phyloP scores from a whole-genome alignment of 495 filamentous ascomycete species.

The Alectoria sarmentosa region DNA sequence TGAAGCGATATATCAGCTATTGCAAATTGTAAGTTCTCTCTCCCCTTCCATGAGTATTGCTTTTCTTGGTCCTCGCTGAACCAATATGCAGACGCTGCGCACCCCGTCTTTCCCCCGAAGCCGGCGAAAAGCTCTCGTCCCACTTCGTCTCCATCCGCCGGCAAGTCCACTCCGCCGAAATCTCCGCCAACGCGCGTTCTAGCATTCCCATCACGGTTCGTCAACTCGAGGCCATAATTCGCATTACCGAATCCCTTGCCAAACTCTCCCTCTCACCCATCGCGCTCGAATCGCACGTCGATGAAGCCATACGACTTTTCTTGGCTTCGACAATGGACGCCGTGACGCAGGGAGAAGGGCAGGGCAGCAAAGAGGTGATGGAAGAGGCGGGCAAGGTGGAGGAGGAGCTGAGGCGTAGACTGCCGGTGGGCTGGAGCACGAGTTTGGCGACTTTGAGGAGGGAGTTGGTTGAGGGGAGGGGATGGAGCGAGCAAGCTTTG shows the following conservation, averaged over 20 bases:
- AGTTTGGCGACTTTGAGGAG: constrained; percentile 77
- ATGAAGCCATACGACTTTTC: constrained; percentile 97
- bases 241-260: constrained; percentile 92
- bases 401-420: constrained; percentile 76
- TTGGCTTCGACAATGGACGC: constrained; percentile 97
- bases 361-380: constrained; percentile 73
- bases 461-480: constrained; percentile 83
- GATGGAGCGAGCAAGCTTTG: constrained; percentile 79
- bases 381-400: constrained; percentile 85
- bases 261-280: constrained; percentile 81
- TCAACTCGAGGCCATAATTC: constrained; percentile 93
- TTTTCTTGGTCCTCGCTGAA: neutral
- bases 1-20: constrained; percentile 97
- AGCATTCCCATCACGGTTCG: constrained; percentile 97
- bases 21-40: constrained; percentile 73
- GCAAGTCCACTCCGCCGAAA: constrained; percentile 85
- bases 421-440: constrained; percentile 94
- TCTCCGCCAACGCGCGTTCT: constrained; percentile 78
- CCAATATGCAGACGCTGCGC: constrained; percentile 63
- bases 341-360: constrained; percentile 69
- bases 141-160: constrained; percentile 96
- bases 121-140: constrained; percentile 91
- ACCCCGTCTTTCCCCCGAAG: constrained; percentile 83
- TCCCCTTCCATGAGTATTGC: constrained; percentile 5
- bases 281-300: constrained; percentile 85